Evolutionary conservation across 176 grass and related monocot genomes (phyloP), one percentile per base, ranked within the genome.

Genomic region (Triticum turgidum): DNA sequence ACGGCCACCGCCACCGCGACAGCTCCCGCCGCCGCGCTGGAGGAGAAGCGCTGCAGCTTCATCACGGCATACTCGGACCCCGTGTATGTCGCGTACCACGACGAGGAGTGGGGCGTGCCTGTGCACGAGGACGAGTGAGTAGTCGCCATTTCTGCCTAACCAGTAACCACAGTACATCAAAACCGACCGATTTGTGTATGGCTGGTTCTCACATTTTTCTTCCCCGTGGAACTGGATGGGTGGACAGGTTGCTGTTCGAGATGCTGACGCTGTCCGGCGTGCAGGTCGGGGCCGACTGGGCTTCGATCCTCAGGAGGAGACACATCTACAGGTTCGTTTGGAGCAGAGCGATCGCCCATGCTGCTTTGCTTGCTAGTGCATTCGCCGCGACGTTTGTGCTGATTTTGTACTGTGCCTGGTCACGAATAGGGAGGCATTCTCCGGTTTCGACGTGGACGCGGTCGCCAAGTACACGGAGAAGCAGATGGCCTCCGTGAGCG

Each of bases 31-130:
- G 14, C 69, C 9, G 70, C 51, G 1, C 82, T 78, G 32, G 89
- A 88, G 78, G 95, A 95, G 89, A 98, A 98, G 82, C 90, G 91
- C n/a, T 98, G 95, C 89, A 91, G 89, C 89, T 95, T 98, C 86
- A 95, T 98, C 82, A 98, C 95, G 22, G 85, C 91, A 1, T 95
- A 95, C 79, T 94, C 95, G 38, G 96, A 95, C 80, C 90, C 91
- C 15, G 56, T 94, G 67, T 95, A 92, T 9, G 86, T 98, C 32
- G 89, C 93, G 2, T 98, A 98, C 90, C 96, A 98, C 54, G 96
- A 98, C 33, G 90, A 95, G 76, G 96, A 98, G 62, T 98, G 96
- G 96, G 96, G 96, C 63, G 86, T 95, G 61, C 93, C 93, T 25
- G 88, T 98, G 76, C 93, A 92, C 82, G 76, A 98, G 37, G 93